Base-by-base conservation (phyloP, 441 rosid species). In the Populus tomentosa region DNA sequence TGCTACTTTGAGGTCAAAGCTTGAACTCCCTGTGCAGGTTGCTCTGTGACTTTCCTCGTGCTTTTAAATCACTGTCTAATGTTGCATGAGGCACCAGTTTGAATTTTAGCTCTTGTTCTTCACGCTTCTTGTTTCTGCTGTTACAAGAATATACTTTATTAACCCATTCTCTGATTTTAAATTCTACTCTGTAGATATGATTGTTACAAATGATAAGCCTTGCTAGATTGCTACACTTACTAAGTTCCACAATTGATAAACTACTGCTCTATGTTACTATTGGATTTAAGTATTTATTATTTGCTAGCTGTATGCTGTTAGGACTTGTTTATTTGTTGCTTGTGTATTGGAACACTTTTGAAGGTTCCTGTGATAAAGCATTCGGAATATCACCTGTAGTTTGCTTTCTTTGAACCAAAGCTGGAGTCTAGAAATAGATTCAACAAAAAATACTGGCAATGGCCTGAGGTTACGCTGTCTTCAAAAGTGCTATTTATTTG, bases 11-110 rank as follows among this genome's bases (percentile, higher is more conserved):
- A 90, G 94, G 89, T 88, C 98, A 79, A 96, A 96, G 93, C 98
- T 96, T 87, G 99, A 96, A 86, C 95, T 96, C 75, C 98, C 98
- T 36, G 95, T 93, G 81, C 98, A 94, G 97, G 99, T 96, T 84
- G 96, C 91, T 85, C 67, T 53, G 61, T 16, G 21, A 53, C 61
- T 80, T 84, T 32, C 11, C 61, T 3, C 20, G 3, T 72, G 9
- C 35, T 71, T 5, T 70, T 38, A 23, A 46, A 24, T 24, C 46
- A 30, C 72, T 71, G 16, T 18, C 46, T n/a, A 69, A 36, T 59
- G 36, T 79, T 56, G 59, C 71, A 8, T 10, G 32, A 35, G 5
- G 14, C 61, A 18, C 18, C 20, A 35, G 70, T 46, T 30, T 1
- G 56, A 72, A 11, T 14, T 76, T 28, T 30, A 10, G 38, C 23